phyloP scores from a whole-genome alignment of 148 eudicot genomes.

The Persicaria maculosa region DNA sequence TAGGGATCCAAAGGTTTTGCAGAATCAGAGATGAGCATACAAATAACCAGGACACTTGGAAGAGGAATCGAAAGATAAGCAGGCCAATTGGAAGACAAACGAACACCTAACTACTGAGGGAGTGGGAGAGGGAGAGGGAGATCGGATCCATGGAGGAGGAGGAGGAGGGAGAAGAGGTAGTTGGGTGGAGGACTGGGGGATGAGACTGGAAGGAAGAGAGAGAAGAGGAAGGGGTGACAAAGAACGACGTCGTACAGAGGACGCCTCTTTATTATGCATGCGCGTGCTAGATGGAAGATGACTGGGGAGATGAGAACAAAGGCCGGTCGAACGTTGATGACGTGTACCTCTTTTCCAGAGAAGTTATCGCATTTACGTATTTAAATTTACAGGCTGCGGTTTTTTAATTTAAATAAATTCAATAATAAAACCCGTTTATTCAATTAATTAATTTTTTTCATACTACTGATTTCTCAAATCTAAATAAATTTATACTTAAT shows the following conservation, averaged over 20 bases:
- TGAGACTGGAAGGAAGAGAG: slow-evolving; percentile 4
- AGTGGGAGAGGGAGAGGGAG: not conserved
- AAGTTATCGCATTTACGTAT: no score
- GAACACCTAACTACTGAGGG: not conserved
- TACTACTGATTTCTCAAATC: no score
- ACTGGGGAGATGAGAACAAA: not conserved
- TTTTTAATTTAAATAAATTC: no score
- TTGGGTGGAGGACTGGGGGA: not conserved
- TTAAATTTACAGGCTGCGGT: no score
- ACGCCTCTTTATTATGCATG: not conserved
- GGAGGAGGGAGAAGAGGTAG: not conserved
- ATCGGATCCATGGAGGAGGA: not conserved
- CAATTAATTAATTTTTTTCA: no score
- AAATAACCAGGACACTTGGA: slow-evolving; percentile 2
- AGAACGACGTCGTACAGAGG: slow-evolving; percentile 8
- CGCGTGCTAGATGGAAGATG: not conserved
- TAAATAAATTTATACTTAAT: no score
- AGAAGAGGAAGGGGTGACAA: not conserved
- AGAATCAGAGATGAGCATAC: not conserved
- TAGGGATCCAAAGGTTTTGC: not conserved
- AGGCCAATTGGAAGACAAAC: no score
- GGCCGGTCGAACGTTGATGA: not conserved
- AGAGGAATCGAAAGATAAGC: not conserved
- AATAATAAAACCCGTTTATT: no score
- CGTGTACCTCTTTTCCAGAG: not conserved